Evolutionary conservation across 169 alveolate species (phyloP), one percentile per base, ranked within the genome.

Genomic region (Plasmodium yoelii): DNA sequence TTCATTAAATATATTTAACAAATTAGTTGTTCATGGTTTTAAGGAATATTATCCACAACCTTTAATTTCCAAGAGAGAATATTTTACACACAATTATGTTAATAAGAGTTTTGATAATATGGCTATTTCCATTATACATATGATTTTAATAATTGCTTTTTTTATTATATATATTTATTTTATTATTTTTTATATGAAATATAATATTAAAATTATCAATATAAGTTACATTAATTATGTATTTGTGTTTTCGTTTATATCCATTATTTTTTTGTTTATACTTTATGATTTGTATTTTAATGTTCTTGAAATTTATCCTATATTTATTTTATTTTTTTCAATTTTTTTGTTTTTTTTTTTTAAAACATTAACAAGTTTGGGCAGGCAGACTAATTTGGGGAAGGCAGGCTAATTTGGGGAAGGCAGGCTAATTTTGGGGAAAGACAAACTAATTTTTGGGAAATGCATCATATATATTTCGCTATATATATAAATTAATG

Each of bases 271-370:
- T 61, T 39, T 55, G 71, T 80, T 80, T 53, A 39, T 67, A 51
- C 42, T 80, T 44, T 80, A 80, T 80, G 90, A 80, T 53, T 47
- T 80, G 18, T 80, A 53, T 67, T 80, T 65, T 65, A 80, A 80
- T 46, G 22, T 80, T 28, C 59, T 80, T 13, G 55, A 64, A 22
- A 80, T 80, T 34, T 71, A 10, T 10, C 18, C 12, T 39, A 67
- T 80, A 28, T 80, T 80, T 49, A 46, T 61, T 60, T 26, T 53
- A 4, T 44, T 53, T 47, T 80, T 65, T 80, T 59, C 47, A 46
- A 15, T 61, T 47, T 80, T 65, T 80, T 80, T 80, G 68, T 46
- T 67, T 6, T 7, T 80, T 42, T 80, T 80, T 80, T 67, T 65
- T 42, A 80, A 80, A 67, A 24, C 90, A 22, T 80, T 80, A 47